Evolutionary conservation across 2,329 filamentous ascomycete genomes (phyloP).

Genomic region (Claviceps africana): DNA sequence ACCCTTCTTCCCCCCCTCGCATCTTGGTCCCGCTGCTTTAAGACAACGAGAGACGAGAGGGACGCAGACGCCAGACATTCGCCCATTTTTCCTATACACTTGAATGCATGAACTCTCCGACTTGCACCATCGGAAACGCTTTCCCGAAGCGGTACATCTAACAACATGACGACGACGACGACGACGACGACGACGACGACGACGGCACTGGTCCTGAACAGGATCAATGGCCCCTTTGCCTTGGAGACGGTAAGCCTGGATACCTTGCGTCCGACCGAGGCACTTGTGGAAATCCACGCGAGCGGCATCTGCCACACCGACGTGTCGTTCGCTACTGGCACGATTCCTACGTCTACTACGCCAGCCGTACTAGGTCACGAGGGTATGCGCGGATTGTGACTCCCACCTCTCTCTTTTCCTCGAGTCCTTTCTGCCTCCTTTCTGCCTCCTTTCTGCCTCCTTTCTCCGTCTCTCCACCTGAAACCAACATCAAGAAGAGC

Average conservation of each 20-base stretch:
- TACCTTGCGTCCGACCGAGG: background rate
- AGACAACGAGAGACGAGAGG: background rate
- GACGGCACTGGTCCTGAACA: background rate
- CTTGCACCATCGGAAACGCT: background rate
- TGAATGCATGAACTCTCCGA: too few relatives aligned
- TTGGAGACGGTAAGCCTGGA: background rate
- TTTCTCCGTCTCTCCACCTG: too few relatives aligned
- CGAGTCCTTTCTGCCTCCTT: background rate
- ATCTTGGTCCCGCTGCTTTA: background rate
- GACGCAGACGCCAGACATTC: too few relatives aligned
- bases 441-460: too few relatives aligned
- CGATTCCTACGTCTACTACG: background rate
- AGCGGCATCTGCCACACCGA: constrained; percentile 3
- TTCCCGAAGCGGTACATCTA: background rate
- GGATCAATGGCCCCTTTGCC: background rate
- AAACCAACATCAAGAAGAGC: background rate
- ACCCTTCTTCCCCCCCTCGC: too few relatives aligned
- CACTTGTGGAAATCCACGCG: background rate
- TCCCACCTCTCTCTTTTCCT: background rate
- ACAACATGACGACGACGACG: background rate
- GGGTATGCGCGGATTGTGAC: background rate
- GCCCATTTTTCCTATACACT: too few relatives aligned
- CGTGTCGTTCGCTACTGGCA: background rate
- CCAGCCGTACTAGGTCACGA: constrained; percentile 2
- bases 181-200: background rate